A percentile compares a stretch with the other conserved stretches of the same genome.
phyloP scores from a whole-genome alignment of 805 yeast genomes.

The Jamesozyma piceae region DNA sequence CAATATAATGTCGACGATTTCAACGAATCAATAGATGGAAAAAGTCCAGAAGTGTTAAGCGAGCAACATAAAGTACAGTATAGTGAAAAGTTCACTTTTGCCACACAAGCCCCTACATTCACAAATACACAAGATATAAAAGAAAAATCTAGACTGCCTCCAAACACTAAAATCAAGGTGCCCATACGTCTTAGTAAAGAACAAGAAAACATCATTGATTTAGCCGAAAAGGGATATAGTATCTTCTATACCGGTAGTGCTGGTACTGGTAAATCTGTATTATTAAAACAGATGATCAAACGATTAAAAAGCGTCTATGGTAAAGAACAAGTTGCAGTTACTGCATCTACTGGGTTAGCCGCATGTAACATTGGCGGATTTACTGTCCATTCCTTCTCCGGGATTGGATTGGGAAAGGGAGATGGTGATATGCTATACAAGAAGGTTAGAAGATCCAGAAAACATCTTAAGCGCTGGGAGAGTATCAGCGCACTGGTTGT shows the following conservation, averaged over 20 bases:
- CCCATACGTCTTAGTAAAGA: constrained; percentile 42
- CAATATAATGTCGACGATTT: constrained; percentile 2
- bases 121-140: constrained; percentile 8
- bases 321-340: constrained; percentile 51
- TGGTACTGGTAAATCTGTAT: constrained; percentile 93
- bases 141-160: constrained; percentile 12
- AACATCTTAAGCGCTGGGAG: constrained; percentile 47
- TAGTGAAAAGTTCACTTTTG: constrained; percentile 24
- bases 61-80: constrained; percentile 7
- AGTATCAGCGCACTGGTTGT: constrained; percentile 50
- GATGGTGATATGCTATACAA: constrained; percentile 37
- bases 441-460: constrained; percentile 45
- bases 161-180: constrained; percentile 20
- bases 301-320: constrained; percentile 39
- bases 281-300: constrained; percentile 57
- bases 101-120: constrained; percentile 26
- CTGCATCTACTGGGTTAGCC: constrained; percentile 80
- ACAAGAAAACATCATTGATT: constrained; percentile 54
- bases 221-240: constrained; percentile 56
- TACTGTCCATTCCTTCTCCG: constrained; percentile 68
- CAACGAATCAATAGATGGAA: constrained; percentile 2
- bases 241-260: constrained; percentile 95
- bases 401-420: constrained; percentile 65
- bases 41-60: constrained; percentile 8
- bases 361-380: constrained; percentile 76